A percentile compares a stretch with the other conserved stretches of the same genome.
Evolutionary conservation across 2,329 filamentous ascomycete species (phyloP).

Genomic region (Neobulgaria alba): DNA sequence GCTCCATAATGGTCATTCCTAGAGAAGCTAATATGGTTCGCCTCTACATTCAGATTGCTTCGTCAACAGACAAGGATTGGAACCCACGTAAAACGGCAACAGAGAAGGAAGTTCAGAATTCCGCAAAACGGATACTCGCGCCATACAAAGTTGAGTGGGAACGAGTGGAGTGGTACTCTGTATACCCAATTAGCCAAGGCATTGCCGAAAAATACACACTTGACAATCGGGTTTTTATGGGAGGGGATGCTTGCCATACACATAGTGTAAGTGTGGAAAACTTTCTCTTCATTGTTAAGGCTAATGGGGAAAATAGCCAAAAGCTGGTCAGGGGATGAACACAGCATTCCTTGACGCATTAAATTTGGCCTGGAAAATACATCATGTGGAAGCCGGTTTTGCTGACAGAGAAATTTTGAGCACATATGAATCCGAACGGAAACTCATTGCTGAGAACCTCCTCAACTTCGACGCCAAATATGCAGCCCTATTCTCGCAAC

Average conservation of each 20-base stretch:
- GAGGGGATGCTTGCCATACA: constrained; percentile 72
- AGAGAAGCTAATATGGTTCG: constrained; percentile 61
- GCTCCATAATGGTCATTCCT: constrained; percentile 74
- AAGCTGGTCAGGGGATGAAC: constrained; percentile 75
- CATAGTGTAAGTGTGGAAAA: constrained; percentile 49
- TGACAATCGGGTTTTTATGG: constrained; percentile 63
- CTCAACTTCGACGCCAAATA: constrained; percentile 84
- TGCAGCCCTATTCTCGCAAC: constrained; percentile 79
- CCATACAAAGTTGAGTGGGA: constrained; percentile 63
- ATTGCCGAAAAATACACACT: constrained; percentile 60
- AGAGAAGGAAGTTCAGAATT: constrained; percentile 52
- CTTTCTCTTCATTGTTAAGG: constrained; percentile 39
- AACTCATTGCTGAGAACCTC: constrained; percentile 73
- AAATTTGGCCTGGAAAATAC: constrained; percentile 94
- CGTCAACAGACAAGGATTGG: constrained; percentile 52
- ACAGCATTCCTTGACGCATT: constrained; percentile 72
- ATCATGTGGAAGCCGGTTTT: constrained; percentile 78
- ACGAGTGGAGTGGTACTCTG: constrained; percentile 64
- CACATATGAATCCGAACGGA: constrained; percentile 83
- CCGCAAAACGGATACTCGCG: constrained; percentile 55
- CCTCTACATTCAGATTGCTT: constrained; percentile 60
- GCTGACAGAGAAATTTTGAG: constrained; percentile 65
- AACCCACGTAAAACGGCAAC: constrained; percentile 55
- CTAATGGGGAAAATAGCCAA: constrained; percentile 50
- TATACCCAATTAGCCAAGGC: constrained; percentile 69